Conservation (phyloP, 1,284 basidiomycete genomes). For the Ustilago vetiveriae region DNA sequence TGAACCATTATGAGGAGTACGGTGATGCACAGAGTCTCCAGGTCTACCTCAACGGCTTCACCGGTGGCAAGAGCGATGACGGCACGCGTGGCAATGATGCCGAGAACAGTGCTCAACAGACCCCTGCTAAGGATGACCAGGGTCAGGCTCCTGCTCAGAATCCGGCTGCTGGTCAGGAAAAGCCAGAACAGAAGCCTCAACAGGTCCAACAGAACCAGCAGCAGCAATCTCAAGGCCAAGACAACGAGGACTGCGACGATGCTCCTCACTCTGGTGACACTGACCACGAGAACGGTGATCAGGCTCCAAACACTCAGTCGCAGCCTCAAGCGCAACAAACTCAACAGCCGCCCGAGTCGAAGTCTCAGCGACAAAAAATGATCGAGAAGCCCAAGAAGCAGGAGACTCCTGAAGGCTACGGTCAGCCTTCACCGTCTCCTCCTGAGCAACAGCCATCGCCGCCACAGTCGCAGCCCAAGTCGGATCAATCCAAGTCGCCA, state of each 20-base stretch:
- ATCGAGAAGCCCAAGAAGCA: constrained; percentile 8
- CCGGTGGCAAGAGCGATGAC: background rate
- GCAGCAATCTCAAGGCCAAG: background rate
- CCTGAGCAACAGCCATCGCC: constrained; percentile 3
- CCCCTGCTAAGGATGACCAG: background rate
- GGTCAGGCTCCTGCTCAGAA: background rate
- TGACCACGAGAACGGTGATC: background rate
- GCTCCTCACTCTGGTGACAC: background rate
- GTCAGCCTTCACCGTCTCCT: constrained; percentile 2
- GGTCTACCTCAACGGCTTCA: constrained; percentile 23
- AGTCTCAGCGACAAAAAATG: constrained; percentile 8
- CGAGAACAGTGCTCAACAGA: background rate
- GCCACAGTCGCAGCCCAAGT: constrained; percentile 2
- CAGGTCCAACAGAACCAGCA: background rate
- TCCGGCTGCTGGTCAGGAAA: background rate
- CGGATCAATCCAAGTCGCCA: background rate
- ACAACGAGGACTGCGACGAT: constrained; percentile 4
- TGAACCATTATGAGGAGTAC: constrained; percentile 33
- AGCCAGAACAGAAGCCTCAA: background rate
- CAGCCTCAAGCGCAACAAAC: constrained; percentile 6
- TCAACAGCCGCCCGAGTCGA: background rate
- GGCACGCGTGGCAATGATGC: background rate
- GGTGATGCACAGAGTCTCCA: constrained; percentile 29
- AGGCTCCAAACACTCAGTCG: background rate
- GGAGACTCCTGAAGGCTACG: constrained; percentile 7